Evolutionary conservation across 108 stramenopile species (phyloP).

Genomic region (Aureococcus anophagefferens): DNA sequence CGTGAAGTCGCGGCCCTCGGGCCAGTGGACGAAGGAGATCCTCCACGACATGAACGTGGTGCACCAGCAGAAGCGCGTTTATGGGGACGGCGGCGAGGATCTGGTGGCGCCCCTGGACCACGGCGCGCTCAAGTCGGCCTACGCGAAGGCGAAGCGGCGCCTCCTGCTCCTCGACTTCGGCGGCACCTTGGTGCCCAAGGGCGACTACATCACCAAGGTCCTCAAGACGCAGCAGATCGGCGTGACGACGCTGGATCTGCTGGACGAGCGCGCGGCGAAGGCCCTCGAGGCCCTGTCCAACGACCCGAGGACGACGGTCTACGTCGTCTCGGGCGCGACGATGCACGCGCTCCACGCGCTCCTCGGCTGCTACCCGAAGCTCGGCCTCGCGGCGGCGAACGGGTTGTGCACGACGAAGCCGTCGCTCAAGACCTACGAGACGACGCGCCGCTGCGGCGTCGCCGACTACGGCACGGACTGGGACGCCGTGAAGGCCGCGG

Average conservation of each 20-base stretch:
- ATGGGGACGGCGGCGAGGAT: not conserved
- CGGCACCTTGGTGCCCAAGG: constrained; percentile 88
- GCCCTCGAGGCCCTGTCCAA: constrained; percentile 58
- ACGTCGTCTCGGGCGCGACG: constrained; percentile 79
- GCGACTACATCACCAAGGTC: constrained; percentile 78
- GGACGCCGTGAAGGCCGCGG: constrained; percentile 67
- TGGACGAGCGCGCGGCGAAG: constrained; percentile 11
- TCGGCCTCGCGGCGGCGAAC: constrained; percentile 84
- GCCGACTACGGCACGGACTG: constrained; percentile 85
- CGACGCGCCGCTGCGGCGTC: constrained; percentile 50
- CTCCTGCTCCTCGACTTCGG: constrained; percentile 95
- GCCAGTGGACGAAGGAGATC: constrained; percentile 89
- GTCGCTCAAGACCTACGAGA: not conserved
- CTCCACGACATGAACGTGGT: constrained; percentile 65
- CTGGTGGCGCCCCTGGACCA: constrained; percentile 44
- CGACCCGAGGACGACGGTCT: constrained; percentile 76
- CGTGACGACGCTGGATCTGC: not conserved
- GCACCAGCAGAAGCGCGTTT: not conserved
- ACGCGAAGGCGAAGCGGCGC: constrained; percentile 54
- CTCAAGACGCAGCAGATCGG: constrained; percentile 89
- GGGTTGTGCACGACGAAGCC: constrained; percentile 68
- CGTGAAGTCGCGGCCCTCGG: constrained; percentile 81
- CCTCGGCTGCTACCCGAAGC: constrained; percentile 66
- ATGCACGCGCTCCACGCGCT: constrained; percentile 66
- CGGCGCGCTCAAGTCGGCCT: constrained; percentile 53